These are phyloP conservation scores for Candida incommunis DNA, from an alignment of 805 yeast species.

Conservation along the genomic window DNA sequence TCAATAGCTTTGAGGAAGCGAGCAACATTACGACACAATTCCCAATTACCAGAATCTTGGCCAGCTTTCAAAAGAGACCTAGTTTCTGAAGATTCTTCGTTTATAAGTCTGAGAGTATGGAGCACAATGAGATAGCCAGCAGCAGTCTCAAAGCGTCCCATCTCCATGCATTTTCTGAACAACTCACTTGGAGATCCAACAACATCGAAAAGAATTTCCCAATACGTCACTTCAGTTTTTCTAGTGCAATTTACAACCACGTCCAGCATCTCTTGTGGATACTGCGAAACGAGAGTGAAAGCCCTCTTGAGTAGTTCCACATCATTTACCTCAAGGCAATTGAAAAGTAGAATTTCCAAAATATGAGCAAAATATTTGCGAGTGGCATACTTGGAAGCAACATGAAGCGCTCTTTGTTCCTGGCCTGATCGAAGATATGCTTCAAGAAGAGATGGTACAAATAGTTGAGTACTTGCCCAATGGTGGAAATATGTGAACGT, in stretches of 20 bases:
- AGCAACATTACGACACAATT: slow-evolving; percentile 24
- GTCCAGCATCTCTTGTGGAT: slow-evolving; percentile 15
- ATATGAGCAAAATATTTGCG: slow-evolving; percentile 27
- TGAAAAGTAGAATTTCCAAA: slow-evolving; percentile 26
- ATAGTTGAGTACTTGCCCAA: slow-evolving; percentile 19
- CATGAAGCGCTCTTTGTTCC: background rate
- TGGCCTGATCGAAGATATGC: slow-evolving; percentile 13
- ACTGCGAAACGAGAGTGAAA: background rate
- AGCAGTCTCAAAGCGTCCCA: slow-evolving; percentile 25
- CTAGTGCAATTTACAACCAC: slow-evolving; percentile 36
- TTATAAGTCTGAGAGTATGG: slow-evolving; percentile 19
- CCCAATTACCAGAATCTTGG: slow-evolving; percentile 19
- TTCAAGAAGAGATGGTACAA: slow-evolving; percentile 20
- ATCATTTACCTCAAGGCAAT: slow-evolving; percentile 16
- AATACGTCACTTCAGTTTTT: slow-evolving; percentile 41
- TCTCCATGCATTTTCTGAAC: slow-evolving; percentile 21
- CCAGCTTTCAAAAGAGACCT: slow-evolving; percentile 21
- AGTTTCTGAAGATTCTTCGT: slow-evolving; percentile 16
- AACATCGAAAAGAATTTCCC: slow-evolving; percentile 28
- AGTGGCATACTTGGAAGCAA: background rate
- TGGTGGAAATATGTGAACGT: slow-evolving; percentile 19
- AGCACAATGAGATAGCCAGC: slow-evolving; percentile 26
- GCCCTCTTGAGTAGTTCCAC: slow-evolving; percentile 6
- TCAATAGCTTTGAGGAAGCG: slow-evolving; percentile 26
- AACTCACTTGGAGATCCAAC: slow-evolving; percentile 23